phyloP scores from a whole-genome alignment of 2,329 filamentous ascomycete genomes.

The Diaporthe capsici region DNA sequence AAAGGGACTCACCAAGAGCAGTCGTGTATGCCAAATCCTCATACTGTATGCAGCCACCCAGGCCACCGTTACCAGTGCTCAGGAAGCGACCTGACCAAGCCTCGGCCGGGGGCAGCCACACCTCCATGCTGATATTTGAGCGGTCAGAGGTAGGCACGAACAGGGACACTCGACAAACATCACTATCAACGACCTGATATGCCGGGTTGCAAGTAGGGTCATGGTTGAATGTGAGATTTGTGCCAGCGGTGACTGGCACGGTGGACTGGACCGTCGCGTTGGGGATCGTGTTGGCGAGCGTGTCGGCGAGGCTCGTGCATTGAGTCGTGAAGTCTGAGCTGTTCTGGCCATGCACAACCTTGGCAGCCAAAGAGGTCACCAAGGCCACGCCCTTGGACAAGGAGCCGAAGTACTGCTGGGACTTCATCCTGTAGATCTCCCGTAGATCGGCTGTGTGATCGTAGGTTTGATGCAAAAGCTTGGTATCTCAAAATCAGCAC shows the following conservation, averaged over 20 bases:
- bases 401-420: conserved; percentile 11
- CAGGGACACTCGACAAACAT: conserved; percentile 50
- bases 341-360: conserved; percentile 13
- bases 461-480: conserved; percentile 11
- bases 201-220: conserved; percentile 53
- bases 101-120: conserved; percentile 58
- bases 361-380: conserved; percentile 12
- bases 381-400: conserved; percentile 18
- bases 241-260: conserved; percentile 55
- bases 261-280: conserved; percentile 54
- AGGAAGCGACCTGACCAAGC: conserved; percentile 61
- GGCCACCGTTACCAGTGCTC: conserved; percentile 63
- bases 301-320: conserved; percentile 48
- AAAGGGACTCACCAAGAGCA: conserved; percentile 46
- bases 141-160: conserved; percentile 49
- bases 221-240: conserved; percentile 55
- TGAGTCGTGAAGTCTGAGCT: conserved; percentile 36
- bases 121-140: conserved; percentile 61
- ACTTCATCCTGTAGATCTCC: conserved; percentile 26
- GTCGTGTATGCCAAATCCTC: conserved; percentile 59
- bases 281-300: conserved; percentile 47
- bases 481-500: conserved; percentile 2
- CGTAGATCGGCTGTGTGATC: conserved; percentile 23
- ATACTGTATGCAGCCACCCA: conserved; percentile 62
- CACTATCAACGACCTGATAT: conserved; percentile 43